Evolutionary conservation across 495 filamentous ascomycete genomes (phyloP), one percentile per base, ranked within the genome.

Genomic region (Aspergillus sparsus): DNA sequence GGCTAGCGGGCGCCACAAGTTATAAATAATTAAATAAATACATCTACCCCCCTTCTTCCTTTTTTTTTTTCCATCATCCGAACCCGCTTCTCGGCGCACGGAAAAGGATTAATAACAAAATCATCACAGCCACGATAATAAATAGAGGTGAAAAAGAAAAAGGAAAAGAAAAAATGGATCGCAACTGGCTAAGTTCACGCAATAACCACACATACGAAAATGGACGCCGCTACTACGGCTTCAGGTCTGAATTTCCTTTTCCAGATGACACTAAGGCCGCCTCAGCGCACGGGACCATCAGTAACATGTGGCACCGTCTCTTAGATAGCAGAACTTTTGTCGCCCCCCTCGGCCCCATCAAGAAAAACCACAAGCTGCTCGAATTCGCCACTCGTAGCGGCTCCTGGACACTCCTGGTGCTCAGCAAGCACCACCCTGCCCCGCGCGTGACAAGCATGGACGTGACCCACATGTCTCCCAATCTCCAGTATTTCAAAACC

Each of bases 141-240:
- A 27, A 27, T 1, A 27, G 21, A 27, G 21, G 21, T 27, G 21
- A n/a, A n/a, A n/a, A n/a, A n/a, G n/a, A n/a, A n/a, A n/a, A n/a
- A n/a, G n/a, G n/a, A n/a, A n/a, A n/a, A n/a, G 21, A 3, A 27
- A 27, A 27, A 27, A 27, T 27, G 21, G 21, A 27, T 27, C 21
- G 21, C 21, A 27, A 27, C 21, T 27, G 21, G 21, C 21, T 27
- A 3, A 27, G 21, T 3, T 1, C 21, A 27, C 21, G 21, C 21
- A 27, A 49, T n/a, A 44, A 57, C 27, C 42, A 57, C 54, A 57
- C 44, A 1, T 15, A 5, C 7, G 54, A 55, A 57, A 57, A 57
- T 33, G 33, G 54, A 41, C 27, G 44, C 1, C 54, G 54, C 54
- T 57, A 57, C 54, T 44, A 33, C 5, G 54, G 54, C 42, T 44